These are phyloP conservation scores for Sedum album DNA, from an alignment of 164 flowering plant species.

Conservation along the genomic window DNA sequence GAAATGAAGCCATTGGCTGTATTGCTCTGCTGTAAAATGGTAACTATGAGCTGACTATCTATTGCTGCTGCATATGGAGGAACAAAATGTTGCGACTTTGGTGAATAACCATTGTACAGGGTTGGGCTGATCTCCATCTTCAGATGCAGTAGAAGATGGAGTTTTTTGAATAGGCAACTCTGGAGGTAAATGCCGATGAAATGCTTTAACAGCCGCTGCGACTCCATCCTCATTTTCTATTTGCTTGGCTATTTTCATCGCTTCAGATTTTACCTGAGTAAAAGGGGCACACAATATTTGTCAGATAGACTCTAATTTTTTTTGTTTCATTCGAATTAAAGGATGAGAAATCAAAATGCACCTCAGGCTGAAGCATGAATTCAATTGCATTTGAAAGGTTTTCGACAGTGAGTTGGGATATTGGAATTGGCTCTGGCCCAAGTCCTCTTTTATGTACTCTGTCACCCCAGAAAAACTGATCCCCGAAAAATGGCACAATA, in stretches of 20 bases:
- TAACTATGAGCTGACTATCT: constrained; percentile 5
- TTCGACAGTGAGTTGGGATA: constrained; percentile 56
- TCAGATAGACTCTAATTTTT: background rate
- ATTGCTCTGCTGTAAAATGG: background rate
- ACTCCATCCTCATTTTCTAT: constrained; percentile 90
- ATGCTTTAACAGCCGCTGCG: constrained; percentile 84
- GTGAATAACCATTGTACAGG: constrained; percentile 60
- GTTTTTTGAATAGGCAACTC: constrained; percentile 49
- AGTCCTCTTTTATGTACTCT: constrained; percentile 62
- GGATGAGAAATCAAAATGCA: constrained; percentile 13
- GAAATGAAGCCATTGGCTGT: background rate
- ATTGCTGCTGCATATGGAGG: constrained; percentile 39
- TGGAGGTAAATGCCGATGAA: constrained; percentile 70
- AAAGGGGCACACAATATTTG: background rate
- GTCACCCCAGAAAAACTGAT: constrained; percentile 95
- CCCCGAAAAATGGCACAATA: constrained; percentile 96
- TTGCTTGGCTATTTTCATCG: constrained; percentile 50
- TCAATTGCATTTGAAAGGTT: constrained; percentile 62
- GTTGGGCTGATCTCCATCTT: constrained; percentile 33
- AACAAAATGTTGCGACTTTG: constrained; percentile 49
- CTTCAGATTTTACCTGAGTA: constrained; percentile 60
- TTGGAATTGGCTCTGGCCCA: constrained; percentile 85
- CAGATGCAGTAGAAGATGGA: constrained; percentile 12
- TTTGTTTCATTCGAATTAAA: background rate
- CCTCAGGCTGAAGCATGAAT: constrained; percentile 95